Conservation (phyloP, 225 moss, liverwort and hornwort species). For the Physcomitrium patens region DNA sequence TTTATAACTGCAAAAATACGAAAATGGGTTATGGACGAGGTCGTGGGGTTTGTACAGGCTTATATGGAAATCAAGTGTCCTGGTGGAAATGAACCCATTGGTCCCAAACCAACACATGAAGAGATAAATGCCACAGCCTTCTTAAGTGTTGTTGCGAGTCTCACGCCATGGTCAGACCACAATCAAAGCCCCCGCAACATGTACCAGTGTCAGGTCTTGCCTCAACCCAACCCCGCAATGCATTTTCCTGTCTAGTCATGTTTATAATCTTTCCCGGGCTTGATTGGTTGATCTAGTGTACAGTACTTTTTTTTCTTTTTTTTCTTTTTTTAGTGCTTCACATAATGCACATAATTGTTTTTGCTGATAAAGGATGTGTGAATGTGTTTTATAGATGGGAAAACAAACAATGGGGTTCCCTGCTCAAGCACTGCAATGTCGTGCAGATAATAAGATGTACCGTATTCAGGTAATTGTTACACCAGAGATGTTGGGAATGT, state of each 20-base stretch:
- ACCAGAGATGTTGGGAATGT: no score
- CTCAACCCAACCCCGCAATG: not conserved
- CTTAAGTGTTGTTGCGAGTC: conserved; percentile 93
- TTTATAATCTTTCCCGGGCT: no score
- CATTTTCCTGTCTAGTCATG: conserved; percentile 5
- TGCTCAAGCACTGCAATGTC: conserved; percentile 83
- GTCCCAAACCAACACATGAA: conserved; percentile 69
- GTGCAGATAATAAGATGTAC: conserved; percentile 91
- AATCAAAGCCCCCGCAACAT: conserved; percentile 99
- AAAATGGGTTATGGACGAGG: conserved; percentile 11
- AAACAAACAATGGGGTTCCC: conserved; percentile 99
- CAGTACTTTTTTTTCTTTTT: conserved; percentile 1
- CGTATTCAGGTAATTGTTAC: conserved; percentile 77
- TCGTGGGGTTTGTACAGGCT: conserved; percentile 55
- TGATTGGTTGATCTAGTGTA: no score
- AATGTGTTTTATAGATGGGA: conserved; percentile 73
- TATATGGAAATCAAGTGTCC: conserved; percentile 98
- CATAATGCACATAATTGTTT: conserved; percentile 22
- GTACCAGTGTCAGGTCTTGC: conserved; percentile 96
- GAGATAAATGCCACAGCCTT: conserved; percentile 82
- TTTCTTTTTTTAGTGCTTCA: not conserved
- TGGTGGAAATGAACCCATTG: conserved; percentile 65
- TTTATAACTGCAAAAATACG: not conserved
- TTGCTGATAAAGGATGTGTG: conserved; percentile 28
- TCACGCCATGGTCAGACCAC: conserved; percentile 99